Percentiles rank a stretch among this genome's conserved stretches.
Conservation (phyloP, 192 early-diverging fungal species). For the Backusella circina region DNA sequence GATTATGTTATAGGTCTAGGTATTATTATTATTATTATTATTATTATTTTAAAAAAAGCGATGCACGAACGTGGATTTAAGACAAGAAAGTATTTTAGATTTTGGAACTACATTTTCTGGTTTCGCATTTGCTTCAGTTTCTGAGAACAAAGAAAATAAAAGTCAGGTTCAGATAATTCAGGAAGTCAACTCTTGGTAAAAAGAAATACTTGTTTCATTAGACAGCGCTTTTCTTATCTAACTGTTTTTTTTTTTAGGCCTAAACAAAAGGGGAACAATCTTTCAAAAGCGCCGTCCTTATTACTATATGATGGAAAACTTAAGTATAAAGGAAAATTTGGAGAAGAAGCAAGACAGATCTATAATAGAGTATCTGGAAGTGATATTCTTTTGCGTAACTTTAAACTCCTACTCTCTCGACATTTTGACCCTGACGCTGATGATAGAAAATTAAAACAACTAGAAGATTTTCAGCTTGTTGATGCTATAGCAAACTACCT, state of each 20-base stretch:
- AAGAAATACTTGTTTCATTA: background rate
- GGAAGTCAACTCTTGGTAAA: background rate
- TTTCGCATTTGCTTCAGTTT: slow-evolving; percentile 45
- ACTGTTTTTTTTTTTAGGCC: slow-evolving; percentile 24
- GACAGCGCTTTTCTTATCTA: background rate
- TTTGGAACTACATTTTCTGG: slow-evolving; percentile 52
- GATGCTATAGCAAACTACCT: slow-evolving; percentile 49
- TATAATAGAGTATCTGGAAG: slow-evolving; percentile 29
- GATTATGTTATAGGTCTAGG: background rate
- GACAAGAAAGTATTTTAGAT: background rate
- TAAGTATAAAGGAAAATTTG: slow-evolving; percentile 40
- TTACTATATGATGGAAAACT: slow-evolving; percentile 43
- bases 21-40: background rate
- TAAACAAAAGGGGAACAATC: slow-evolving; percentile 43
- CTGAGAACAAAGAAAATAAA: slow-evolving; percentile 42
- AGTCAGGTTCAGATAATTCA: slow-evolving; percentile 41
- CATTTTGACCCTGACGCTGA: background rate
- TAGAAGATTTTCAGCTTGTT: slow-evolving; percentile 21
- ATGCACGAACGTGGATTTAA: background rate
- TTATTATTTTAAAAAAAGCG: background rate
- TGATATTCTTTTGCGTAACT: slow-evolving; percentile 34
- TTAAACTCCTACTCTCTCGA: background rate
- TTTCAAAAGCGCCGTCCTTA: slow-evolving; percentile 44
- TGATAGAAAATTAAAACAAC: background rate
- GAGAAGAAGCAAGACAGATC: slow-evolving; percentile 21